These are phyloP conservation scores for Ustilago hordei DNA, from an alignment of 1,284 basidiomycete species.

Conservation along the genomic window DNA sequence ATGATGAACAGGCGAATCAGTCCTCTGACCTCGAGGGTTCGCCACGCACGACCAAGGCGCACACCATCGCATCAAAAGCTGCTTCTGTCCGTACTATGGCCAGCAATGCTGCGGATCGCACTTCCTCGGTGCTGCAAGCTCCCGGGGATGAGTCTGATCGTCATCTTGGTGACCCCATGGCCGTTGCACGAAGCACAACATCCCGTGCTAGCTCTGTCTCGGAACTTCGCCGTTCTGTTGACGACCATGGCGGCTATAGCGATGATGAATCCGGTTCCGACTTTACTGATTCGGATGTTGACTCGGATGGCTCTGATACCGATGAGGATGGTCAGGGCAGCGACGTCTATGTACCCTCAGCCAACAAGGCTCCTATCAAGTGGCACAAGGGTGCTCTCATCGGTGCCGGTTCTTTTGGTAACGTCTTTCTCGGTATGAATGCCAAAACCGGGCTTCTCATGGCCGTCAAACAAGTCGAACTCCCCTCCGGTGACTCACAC, in stretches of 20 bases:
- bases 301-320: constrained; percentile 37
- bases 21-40: constrained; percentile 40
- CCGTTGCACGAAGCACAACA: constrained; percentile 42
- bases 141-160: constrained; percentile 56
- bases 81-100: constrained; percentile 29
- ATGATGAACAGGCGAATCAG: constrained; percentile 67
- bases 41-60: constrained; percentile 22
- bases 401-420: constrained; percentile 78
- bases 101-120: constrained; percentile 58
- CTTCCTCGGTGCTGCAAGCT: constrained; percentile 59
- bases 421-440: constrained; percentile 89
- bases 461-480: constrained; percentile 99
- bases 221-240: constrained; percentile 59
- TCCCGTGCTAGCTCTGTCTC: constrained; percentile 48
- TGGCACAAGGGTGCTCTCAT: constrained; percentile 99
- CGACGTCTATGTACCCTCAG: constrained; percentile 23
- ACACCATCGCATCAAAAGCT: constrained; percentile 68
- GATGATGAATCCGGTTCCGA: constrained; percentile 56
- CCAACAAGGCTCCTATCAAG: constrained; percentile 77
- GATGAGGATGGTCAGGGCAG: constrained; percentile 33
- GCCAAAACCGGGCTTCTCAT: constrained; percentile 91
- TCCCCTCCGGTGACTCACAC: constrained; percentile 84
- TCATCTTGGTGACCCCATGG: constrained; percentile 56
- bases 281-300: constrained; percentile 31
- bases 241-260: constrained; percentile 37